Percentiles rank a stretch among this genome's conserved stretches.
Conservation (phyloP, 1,139 yeast species). For the Geotrichum carabidarum region DNA sequence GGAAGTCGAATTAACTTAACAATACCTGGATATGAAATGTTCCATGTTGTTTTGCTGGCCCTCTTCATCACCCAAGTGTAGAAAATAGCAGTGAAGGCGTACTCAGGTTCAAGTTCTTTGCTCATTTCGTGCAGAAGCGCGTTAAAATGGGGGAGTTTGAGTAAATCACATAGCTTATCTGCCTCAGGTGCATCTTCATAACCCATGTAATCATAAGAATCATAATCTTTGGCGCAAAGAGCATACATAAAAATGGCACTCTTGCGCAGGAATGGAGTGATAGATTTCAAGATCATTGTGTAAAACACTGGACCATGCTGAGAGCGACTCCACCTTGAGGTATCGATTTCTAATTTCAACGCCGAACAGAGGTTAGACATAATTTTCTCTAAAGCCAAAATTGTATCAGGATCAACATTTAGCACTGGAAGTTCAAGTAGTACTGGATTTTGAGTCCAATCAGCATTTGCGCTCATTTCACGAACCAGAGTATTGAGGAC, state of each 20-base stretch:
- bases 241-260: constrained; percentile 57
- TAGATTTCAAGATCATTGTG: constrained; percentile 52
- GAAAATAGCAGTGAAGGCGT: neutral
- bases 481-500: too few relatives aligned
- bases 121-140: neutral
- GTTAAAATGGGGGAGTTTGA: constrained; percentile 45
- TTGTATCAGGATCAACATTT: too few relatives aligned
- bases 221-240: constrained; percentile 31
- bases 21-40: constrained; percentile 63
- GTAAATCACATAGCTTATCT: constrained; percentile 49
- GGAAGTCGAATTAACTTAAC: constrained; percentile 58
- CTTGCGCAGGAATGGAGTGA: constrained; percentile 64
- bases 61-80: neutral
- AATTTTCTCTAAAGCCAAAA: too few relatives aligned
- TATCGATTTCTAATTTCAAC: too few relatives aligned
- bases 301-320: constrained; percentile 35
- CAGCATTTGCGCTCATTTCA: too few relatives aligned
- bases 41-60: neutral
- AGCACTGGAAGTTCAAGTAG: too few relatives aligned
- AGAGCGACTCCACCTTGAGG: too few relatives aligned
- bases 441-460: too few relatives aligned
- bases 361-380: too few relatives aligned
- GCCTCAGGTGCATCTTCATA: constrained; percentile 42
- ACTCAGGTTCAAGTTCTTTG: neutral
- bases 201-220: constrained; percentile 25